Base-by-base conservation (phyloP, 371 early-diverging fungal species). In the Parasitella parasitica region DNA sequence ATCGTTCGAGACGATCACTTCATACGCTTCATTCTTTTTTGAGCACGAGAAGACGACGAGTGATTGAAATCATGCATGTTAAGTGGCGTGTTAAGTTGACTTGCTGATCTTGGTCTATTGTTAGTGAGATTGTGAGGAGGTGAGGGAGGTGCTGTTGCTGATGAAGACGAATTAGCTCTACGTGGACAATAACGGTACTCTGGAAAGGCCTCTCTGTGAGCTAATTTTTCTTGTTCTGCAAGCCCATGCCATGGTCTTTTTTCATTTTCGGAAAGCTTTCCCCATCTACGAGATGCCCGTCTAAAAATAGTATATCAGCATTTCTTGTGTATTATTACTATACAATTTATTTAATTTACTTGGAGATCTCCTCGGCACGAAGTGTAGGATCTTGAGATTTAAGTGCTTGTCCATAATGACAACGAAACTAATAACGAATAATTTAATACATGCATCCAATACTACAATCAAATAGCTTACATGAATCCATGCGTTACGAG, bases 191-290 rank as follows among this genome's bases (percentile, higher is more conserved):
- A 79, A 36, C 80, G 77, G 22, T 79, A 79, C 59, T 79, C 80
- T 57, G 80, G 80, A 61, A 79, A 79, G 6, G 80, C 80, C 68
- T 75, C 80, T 61, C 77, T 70, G 54, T 79, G 80, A 8, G 79
- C 79, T 9, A 66, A 46, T 46, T 76, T 78, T 51, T 75, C 76
- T 56, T 78, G 79, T 65, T 78, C 79, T 20, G 79, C 79, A 41
- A 78, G 59, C 54, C 72, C 74, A 69, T 78, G 79, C 80, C 80
- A 79, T 52, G 79, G 79, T 59, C 69, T 74, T 62, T 79, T 79
- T 74, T 79, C 76, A 28, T 70, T 70, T 54, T 79, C 76, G 46
- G 76, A 63, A 55, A 79, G 56, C 46, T 66, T 65, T 30, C 76
- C 70, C 79, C 79, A 79, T 28, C 79, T 69, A 48, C 72, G 68